These are phyloP conservation scores for Echeveria elegans DNA, from an alignment of 164 flowering plant species.

Conservation along the genomic window DNA sequence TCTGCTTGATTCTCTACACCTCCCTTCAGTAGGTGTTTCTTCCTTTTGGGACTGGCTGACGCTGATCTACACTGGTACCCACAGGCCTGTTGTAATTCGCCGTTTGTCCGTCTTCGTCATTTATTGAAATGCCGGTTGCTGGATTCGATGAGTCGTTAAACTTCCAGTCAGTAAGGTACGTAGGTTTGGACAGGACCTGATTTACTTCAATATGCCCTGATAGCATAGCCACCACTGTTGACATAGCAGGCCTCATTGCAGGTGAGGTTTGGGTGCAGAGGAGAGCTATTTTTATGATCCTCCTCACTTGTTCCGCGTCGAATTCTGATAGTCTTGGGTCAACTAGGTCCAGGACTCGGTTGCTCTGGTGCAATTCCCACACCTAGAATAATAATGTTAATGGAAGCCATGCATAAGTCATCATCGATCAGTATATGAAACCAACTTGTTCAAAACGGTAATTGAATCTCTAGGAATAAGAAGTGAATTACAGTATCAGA, in stretches of 20 bases:
- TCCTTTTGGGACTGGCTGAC: neutral
- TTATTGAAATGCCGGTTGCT: neutral
- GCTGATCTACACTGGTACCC: neutral
- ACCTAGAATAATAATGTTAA: constrained; percentile 21
- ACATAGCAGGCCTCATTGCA: constrained; percentile 2
- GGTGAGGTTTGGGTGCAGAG: constrained; percentile 64
- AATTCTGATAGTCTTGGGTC: constrained; percentile 28
- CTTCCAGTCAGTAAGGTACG: constrained; percentile 28
- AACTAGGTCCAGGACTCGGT: constrained; percentile 31
- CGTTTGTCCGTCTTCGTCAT: neutral
- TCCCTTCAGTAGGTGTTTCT: neutral
- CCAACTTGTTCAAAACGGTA: too few relatives aligned
- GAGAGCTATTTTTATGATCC: constrained; percentile 37
- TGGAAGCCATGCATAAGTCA: neutral
- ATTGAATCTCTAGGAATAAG: too few relatives aligned
- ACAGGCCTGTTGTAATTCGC: neutral
- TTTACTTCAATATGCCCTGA: constrained; percentile 45
- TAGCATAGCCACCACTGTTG: constrained; percentile 23
- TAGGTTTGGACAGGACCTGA: constrained; percentile 35
- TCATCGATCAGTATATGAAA: too few relatives aligned
- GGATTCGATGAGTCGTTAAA: neutral
- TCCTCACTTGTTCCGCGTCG: constrained; percentile 28
- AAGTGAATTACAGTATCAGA: too few relatives aligned
- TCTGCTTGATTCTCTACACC: too few relatives aligned
- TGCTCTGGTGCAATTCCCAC: constrained; percentile 40